Percentiles rank a stretch among this genome's conserved stretches.
phyloP scores from a whole-genome alignment of 2,329 filamentous ascomycete species.

The Diaporthe citrichinensis region DNA sequence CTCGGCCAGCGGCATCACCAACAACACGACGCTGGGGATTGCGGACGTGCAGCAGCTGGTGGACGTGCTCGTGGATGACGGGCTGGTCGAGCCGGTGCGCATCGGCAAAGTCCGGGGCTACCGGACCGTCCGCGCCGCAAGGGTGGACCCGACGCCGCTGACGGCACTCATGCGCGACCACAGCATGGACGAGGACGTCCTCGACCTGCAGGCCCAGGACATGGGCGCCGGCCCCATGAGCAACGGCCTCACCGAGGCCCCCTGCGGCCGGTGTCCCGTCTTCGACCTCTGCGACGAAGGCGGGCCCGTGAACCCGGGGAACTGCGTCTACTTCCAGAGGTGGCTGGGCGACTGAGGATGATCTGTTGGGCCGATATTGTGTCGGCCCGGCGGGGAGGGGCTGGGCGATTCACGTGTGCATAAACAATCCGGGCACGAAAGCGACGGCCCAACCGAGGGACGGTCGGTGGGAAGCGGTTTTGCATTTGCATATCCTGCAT shows the following conservation, averaged over 20 bases:
- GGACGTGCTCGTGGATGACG: constrained; percentile 91
- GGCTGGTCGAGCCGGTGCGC: constrained; percentile 78
- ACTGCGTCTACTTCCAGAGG: constrained; percentile 90
- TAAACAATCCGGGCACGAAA: background rate
- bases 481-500: constrained; percentile 22
- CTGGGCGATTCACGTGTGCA: background rate
- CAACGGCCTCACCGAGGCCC: constrained; percentile 88
- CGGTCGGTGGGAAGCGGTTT: constrained; percentile 15
- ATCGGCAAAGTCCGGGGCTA: constrained; percentile 66
- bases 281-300: constrained; percentile 94
- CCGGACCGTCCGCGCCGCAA: constrained; percentile 64
- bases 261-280: constrained; percentile 92
- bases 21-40: constrained; percentile 78
- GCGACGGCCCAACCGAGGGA: background rate
- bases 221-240: constrained; percentile 58
- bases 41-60: constrained; percentile 88
- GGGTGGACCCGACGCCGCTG: constrained; percentile 52
- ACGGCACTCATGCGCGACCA: constrained; percentile 47
- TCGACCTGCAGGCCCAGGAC: constrained; percentile 41
- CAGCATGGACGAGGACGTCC: constrained; percentile 44
- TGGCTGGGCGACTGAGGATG: constrained; percentile 75
- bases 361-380: background rate
- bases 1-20: constrained; percentile 77
- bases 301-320: constrained; percentile 89
- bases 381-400: background rate